phyloP scores from a whole-genome alignment of 2,329 filamentous ascomycete species.

The Paecilomyces variotii region DNA sequence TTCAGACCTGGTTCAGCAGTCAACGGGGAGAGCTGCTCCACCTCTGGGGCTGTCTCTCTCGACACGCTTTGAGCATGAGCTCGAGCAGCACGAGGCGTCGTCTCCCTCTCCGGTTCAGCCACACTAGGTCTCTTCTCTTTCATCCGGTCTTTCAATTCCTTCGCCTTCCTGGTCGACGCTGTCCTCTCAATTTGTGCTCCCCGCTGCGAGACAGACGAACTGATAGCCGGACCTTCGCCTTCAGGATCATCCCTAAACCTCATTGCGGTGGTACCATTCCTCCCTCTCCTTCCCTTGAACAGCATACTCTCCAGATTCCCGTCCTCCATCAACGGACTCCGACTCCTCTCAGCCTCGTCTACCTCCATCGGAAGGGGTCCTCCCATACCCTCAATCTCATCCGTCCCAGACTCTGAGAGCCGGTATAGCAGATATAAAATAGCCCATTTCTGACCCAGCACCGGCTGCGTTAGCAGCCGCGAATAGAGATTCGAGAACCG shows the following conservation, averaged over 20 bases:
- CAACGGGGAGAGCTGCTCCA: constrained; percentile 7
- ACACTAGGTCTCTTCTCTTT: constrained; percentile 11
- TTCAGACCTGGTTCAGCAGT: constrained; percentile 29
- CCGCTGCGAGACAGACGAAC: constrained; percentile 33
- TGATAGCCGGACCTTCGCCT: constrained; percentile 31
- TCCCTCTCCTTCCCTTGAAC: constrained; percentile 16
- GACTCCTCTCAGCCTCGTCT: constrained; percentile 19
- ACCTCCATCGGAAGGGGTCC: background rate
- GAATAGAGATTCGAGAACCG: constrained; percentile 88
- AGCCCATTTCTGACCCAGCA: constrained; percentile 92
- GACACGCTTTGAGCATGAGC: constrained; percentile 10
- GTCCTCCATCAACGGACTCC: constrained; percentile 34
- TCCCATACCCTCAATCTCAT: constrained; percentile 13
- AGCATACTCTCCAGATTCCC: constrained; percentile 30
- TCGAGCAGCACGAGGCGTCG: constrained; percentile 4
- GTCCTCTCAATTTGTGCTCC: constrained; percentile 19
- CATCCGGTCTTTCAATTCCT: constrained; percentile 12
- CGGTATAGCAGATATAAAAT: constrained; percentile 87
- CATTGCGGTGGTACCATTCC: constrained; percentile 9
- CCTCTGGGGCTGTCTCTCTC: constrained; percentile 14
- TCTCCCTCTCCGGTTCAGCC: constrained; percentile 11
- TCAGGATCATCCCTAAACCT: constrained; percentile 17
- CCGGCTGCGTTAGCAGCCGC: constrained; percentile 78
- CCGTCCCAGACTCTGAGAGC: constrained; percentile 55
- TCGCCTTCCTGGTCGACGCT: constrained; percentile 15